Evolutionary conservation across 2,329 filamentous ascomycete genomes (phyloP).

Genomic region (Incumbomyces delicatus): DNA sequence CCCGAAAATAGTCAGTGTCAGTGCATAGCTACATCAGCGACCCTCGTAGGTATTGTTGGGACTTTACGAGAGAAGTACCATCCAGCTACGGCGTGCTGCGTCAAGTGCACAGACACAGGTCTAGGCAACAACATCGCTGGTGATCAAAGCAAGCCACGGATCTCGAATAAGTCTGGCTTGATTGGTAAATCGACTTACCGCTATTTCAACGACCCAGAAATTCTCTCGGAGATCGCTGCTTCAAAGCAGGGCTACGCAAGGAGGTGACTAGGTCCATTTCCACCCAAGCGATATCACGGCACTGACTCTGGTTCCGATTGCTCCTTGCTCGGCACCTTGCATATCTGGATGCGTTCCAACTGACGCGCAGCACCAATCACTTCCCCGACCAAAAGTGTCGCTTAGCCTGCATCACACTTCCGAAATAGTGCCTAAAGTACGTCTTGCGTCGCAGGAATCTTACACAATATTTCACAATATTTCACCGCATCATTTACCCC

Average conservation of each 20-base stretch:
- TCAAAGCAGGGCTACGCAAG: slow-evolving; percentile 12
- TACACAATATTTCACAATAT: slow-evolving; percentile 1
- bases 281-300: not conserved
- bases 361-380: slow-evolving; percentile 5
- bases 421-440: not conserved
- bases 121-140: not conserved
- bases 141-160: not conserved
- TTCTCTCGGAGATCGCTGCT: not conserved
- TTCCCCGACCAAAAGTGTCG: not conserved
- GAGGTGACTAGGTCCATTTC: slow-evolving; percentile 10
- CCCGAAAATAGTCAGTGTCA: slow-evolving; percentile 4
- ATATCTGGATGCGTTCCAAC: slow-evolving; percentile 12
- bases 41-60: not conserved
- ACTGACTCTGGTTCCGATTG: slow-evolving; percentile 9
- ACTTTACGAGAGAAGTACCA: no score
- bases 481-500: not conserved
- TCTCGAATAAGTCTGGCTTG: not conserved
- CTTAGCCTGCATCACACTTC: slow-evolving; percentile 1
- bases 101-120: slow-evolving; percentile 1
- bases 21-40: not conserved
- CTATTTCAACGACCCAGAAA: slow-evolving; percentile 11
- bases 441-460: not conserved
- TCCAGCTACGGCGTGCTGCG: no score
- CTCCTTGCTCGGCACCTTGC: slow-evolving; percentile 21
- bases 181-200: slow-evolving; percentile 15